These are phyloP conservation scores for Diutina neorugosa DNA, from an alignment of 1,139 yeast species.

Conservation along the genomic window DNA sequence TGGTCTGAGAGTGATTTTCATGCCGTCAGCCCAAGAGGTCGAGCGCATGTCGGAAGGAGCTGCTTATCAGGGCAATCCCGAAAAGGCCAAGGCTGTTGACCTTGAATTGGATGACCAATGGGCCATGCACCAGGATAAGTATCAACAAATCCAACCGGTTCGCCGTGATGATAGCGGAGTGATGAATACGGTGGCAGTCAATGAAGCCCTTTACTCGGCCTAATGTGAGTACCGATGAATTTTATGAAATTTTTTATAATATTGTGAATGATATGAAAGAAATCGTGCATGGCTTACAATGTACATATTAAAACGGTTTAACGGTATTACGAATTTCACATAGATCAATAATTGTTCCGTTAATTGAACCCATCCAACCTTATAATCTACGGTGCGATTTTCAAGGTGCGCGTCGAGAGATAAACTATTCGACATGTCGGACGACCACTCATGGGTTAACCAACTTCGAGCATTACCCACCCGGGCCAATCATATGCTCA, in stretches of 20 bases:
- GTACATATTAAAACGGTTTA: too few relatives aligned
- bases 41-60: constrained; percentile 7
- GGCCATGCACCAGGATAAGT: neutral
- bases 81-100: neutral
- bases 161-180: neutral
- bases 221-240: neutral
- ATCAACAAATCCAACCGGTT: neutral
- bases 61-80: neutral
- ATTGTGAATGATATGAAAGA: neutral
- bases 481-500: constrained; percentile 25
- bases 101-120: neutral
- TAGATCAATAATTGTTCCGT: too few relatives aligned
- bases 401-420: neutral
- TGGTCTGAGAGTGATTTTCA: constrained; percentile 57
- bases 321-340: too few relatives aligned
- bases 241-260: neutral
- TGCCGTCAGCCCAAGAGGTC: constrained; percentile 38
- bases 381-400: neutral
- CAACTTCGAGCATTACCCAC: constrained; percentile 29
- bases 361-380: too few relatives aligned
- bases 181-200: neutral
- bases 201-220: neutral
- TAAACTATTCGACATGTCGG: neutral
- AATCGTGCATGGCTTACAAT: neutral
- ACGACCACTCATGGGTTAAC: constrained; percentile 16